Conservation (phyloP, 352 stramenopile species). For the Globisporangium echinulatum region DNA sequence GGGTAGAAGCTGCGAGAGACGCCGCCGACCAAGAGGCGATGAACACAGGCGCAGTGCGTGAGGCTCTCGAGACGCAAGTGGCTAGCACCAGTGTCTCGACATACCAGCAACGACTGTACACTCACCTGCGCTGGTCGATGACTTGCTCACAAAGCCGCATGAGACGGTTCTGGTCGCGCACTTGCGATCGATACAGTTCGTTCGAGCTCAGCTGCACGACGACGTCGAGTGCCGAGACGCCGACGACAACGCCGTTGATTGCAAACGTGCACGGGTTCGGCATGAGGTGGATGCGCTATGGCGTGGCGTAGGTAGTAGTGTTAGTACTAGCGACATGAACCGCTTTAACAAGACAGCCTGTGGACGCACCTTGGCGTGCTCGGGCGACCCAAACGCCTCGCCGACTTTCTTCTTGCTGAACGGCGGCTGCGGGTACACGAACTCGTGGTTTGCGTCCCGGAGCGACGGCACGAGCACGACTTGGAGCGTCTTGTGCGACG, state of each 20-base stretch:
- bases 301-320: neutral
- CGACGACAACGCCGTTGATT: slow-evolving; percentile 93
- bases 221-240: slow-evolving; percentile 90
- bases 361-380: slow-evolving; percentile 49
- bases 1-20: slow-evolving; percentile 51
- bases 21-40: too few relatives aligned
- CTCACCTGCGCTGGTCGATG: slow-evolving; percentile 70
- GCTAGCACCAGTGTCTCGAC: neutral
- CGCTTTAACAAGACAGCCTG: too few relatives aligned
- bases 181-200: slow-evolving; percentile 56
- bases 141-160: slow-evolving; percentile 75
- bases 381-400: slow-evolving; percentile 51
- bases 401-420: slow-evolving; percentile 84
- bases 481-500: slow-evolving; percentile 42
- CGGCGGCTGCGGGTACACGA: slow-evolving; percentile 92
- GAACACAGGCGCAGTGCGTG: neutral
- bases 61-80: neutral
- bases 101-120: neutral
- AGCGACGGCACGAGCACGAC: slow-evolving; percentile 95
- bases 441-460: slow-evolving; percentile 93
- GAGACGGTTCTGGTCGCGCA: slow-evolving; percentile 60
- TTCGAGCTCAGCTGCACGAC: slow-evolving; percentile 84
- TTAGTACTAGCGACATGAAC: neutral
- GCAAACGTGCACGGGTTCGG: slow-evolving; percentile 94
- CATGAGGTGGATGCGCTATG: slow-evolving; percentile 89